These are phyloP conservation scores for Cladosporium colombiae DNA, from an alignment of 2,329 filamentous ascomycete species.

Conservation along the genomic window DNA sequence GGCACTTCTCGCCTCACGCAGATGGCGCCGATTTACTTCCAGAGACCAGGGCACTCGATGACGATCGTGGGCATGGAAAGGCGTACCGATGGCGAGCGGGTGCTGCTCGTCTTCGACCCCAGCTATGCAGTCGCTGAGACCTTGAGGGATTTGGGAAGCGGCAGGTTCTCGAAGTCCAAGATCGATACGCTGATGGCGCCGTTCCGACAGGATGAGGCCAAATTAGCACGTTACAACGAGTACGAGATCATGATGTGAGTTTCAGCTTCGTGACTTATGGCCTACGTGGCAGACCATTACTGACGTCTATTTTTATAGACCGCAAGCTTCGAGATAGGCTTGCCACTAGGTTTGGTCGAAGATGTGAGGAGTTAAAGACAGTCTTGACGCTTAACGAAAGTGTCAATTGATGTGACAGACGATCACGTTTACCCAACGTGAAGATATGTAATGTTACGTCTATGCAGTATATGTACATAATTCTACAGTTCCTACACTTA, in stretches of 20 bases:
- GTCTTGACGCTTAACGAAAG: not conserved
- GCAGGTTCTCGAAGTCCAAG: constrained; percentile 39
- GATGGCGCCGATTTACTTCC: constrained; percentile 84
- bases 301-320: not conserved
- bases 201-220: constrained; percentile 70
- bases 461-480: constrained; percentile 9
- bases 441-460: not conserved
- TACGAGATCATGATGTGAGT: constrained; percentile 62
- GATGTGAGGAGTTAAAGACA: not conserved
- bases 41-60: constrained; percentile 87
- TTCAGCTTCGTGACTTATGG: not conserved
- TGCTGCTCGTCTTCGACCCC: constrained; percentile 85
- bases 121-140: constrained; percentile 70
- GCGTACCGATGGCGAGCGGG: constrained; percentile 61
- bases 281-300: not conserved
- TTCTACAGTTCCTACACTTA: not conserved
- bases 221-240: constrained; percentile 69
- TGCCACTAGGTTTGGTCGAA: not conserved
- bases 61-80: constrained; percentile 85
- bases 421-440: not conserved
- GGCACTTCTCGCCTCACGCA: constrained; percentile 70
- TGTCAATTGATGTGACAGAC: not conserved
- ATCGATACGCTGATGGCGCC: constrained; percentile 61
- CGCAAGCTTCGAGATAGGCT: not conserved
- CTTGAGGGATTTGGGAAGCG: constrained; percentile 61